A percentile compares a stretch with the other conserved stretches of the same genome.
phyloP scores from a whole-genome alignment of 2,329 filamentous ascomycete genomes.

The Coccinonectria pachysandricola region DNA sequence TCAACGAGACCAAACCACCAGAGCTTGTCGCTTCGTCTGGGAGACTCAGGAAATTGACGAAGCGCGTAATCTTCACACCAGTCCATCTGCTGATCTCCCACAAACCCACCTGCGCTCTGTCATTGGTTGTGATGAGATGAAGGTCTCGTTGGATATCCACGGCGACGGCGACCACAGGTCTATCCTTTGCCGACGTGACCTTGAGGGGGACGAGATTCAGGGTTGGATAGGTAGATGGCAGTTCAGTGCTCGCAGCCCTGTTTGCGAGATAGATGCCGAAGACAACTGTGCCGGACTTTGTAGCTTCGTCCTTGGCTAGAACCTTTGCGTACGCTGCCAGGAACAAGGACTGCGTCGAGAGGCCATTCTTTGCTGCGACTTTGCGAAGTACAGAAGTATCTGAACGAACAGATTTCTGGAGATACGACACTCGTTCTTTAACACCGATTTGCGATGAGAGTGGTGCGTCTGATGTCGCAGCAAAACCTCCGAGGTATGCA shows the following conservation, averaged over 20 bases:
- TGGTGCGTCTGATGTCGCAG: background rate
- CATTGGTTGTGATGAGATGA: slow-evolving; percentile 40
- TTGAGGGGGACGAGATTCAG: slow-evolving; percentile 69
- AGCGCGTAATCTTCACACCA: slow-evolving; percentile 56
- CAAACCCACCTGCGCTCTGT: slow-evolving; percentile 49
- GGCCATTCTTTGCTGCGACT: slow-evolving; percentile 37
- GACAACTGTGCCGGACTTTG: slow-evolving; percentile 30
- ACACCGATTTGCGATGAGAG: slow-evolving; percentile 1
- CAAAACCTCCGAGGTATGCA: slow-evolving; percentile 23
- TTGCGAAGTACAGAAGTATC: slow-evolving; percentile 22
- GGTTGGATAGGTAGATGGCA: slow-evolving; percentile 51
- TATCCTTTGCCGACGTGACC: slow-evolving; percentile 29
- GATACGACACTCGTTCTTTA: slow-evolving; percentile 18
- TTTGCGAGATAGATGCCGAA: slow-evolving; percentile 82
- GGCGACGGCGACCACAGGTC: slow-evolving; percentile 41
- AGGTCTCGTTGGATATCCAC: slow-evolving; percentile 58
- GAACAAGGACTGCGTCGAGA: slow-evolving; percentile 65
- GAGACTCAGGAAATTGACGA: slow-evolving; percentile 70
- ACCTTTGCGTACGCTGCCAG: slow-evolving; percentile 58
- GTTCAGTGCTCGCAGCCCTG: slow-evolving; percentile 43
- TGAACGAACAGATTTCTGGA: slow-evolving; percentile 37
- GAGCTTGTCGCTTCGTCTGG: slow-evolving; percentile 18
- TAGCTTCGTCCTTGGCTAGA: slow-evolving; percentile 17
- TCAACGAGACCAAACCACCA: slow-evolving; percentile 3
- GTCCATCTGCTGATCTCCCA: slow-evolving; percentile 70